Base-by-base conservation (phyloP, 2,329 filamentous ascomycete genomes). In the Fusarium sublunatum region DNA sequence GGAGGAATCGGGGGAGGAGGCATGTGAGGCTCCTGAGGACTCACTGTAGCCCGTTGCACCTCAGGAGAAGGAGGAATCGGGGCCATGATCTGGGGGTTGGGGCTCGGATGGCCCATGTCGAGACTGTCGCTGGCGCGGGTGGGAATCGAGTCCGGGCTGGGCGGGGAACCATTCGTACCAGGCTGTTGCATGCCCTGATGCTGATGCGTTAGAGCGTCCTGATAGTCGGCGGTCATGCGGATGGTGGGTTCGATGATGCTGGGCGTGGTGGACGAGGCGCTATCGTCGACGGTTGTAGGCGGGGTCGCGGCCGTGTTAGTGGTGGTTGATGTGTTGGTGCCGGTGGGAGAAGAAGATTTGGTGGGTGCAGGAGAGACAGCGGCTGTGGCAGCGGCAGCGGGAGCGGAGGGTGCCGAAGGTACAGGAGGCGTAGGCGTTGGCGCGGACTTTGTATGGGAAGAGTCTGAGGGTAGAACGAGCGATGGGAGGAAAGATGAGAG, bases 401-500 rank as follows among this genome's bases (percentile, higher is more conserved):
- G 58, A 57, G 65, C 61, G 41, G 53, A 52, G 49, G 59, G 60
- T 31, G 50, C 49, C 25, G 59, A 54, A 55, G 66, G 56, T 41
- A 45, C 57, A 8, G 53, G 45, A 34, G 61, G 56, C 13, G 47
- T 31, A 44, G 52, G 38, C 41, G 61, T 67, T 31, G 67, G 59
- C 36, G 64, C 55, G 45, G 64, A 51, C 52, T 55, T 74, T 36
- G 59, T 65, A 32, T 72, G 22, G 22, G 44, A 44, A 31, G 69
- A 52, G 61, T 77, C 76, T 72, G 70, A 61, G 38, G 72, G 70
- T 53, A 73, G 49, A 42, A 75, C 78, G 72, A 80, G 77, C 65
- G 75, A 73, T 43, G 76, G 77, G 42, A 78, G 66, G 38, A 78
- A 67, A 19, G 74, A 72, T 38, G 76, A 77, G 39, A 77, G 58